Evolutionary conservation across 805 yeast species (phyloP).

Genomic region (Wickerhamomyces rabaulensis): DNA sequence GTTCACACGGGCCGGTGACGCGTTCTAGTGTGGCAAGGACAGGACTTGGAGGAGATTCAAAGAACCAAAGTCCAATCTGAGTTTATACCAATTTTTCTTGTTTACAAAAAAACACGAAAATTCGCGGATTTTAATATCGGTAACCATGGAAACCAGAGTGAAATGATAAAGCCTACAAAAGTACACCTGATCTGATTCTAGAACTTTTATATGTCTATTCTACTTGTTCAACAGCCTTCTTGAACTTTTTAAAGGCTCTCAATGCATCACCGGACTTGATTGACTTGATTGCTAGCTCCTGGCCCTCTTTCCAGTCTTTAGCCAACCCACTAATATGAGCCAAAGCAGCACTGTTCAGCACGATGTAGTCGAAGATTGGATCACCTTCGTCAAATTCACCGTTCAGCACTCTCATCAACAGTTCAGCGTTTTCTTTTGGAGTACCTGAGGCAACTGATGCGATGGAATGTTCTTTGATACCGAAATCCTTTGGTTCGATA

Average conservation of each 20-base stretch:
- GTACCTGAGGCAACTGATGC: slow-evolving; percentile 74
- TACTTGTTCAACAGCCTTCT: slow-evolving; percentile 21
- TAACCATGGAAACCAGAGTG: background rate
- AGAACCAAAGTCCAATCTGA: too few species aligned
- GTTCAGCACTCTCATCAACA: slow-evolving; percentile 38
- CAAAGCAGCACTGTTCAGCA: slow-evolving; percentile 83
- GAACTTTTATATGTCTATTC: background rate
- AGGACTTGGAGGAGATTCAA: background rate
- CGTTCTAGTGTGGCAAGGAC: background rate
- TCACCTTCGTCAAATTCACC: slow-evolving; percentile 43
- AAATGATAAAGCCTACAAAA: too few species aligned
- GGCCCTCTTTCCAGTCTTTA: slow-evolving; percentile 71
- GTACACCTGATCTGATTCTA: too few species aligned
- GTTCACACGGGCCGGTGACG: background rate
- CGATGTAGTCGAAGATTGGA: slow-evolving; percentile 84
- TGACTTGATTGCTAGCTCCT: slow-evolving; percentile 61
- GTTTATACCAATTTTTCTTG: background rate
- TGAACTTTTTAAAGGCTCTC: slow-evolving; percentile 51
- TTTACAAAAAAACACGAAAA: background rate
- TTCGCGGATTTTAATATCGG: background rate
- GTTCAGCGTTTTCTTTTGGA: slow-evolving; percentile 74
- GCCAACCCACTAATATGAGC: slow-evolving; percentile 74
- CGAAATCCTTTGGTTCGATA: slow-evolving; percentile 74
- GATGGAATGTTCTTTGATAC: slow-evolving; percentile 67
- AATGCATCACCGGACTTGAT: slow-evolving; percentile 66